Percentiles rank a stretch among this genome's conserved stretches.
phyloP scores from a whole-genome alignment of 2,329 filamentous ascomycete genomes.

The Aspergillus arachidicola region DNA sequence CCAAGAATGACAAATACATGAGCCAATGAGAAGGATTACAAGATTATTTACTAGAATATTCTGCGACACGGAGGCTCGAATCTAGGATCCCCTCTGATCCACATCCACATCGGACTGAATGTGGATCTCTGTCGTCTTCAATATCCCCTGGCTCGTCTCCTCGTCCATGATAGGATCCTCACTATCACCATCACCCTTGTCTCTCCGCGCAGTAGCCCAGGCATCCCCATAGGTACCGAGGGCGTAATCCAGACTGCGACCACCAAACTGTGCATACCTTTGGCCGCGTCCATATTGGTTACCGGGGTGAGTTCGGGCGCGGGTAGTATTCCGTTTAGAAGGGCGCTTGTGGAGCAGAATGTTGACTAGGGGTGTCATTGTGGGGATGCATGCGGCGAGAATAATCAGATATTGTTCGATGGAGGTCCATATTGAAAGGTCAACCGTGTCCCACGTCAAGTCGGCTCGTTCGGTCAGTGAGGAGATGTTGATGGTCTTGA shows the following conservation, averaged over 20 bases:
- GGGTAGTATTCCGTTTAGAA: constrained; percentile 1
- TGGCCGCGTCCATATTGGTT: not conserved
- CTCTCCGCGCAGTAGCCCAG: not conserved
- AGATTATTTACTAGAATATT: not conserved
- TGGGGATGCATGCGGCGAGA: constrained; percentile 16
- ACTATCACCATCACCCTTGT: not conserved
- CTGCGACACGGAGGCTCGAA: no score
- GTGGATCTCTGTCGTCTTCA: constrained; percentile 10
- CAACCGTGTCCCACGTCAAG: constrained; percentile 13
- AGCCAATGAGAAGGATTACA: not conserved
- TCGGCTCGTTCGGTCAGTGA: constrained; percentile 5
- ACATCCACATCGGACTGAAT: not conserved
- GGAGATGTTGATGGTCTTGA: constrained; percentile 15
- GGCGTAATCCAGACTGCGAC: constrained; percentile 5
- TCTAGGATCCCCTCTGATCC: not conserved
- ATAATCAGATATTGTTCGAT: constrained; percentile 20
- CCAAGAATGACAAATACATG: not conserved
- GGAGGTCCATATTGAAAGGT: constrained; percentile 14
- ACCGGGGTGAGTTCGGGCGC: not conserved
- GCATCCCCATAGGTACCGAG: constrained; percentile 9
- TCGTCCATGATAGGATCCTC: constrained; percentile 7
- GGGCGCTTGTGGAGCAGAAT: constrained; percentile 9
- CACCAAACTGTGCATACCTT: constrained; percentile 10
- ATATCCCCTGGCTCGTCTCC: constrained; percentile 3
- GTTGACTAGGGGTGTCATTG: constrained; percentile 14